Evolutionary conservation across 768 basidiomycete genomes (phyloP), one percentile per base, ranked within the genome.

Genomic region (Galerina sulciceps): DNA sequence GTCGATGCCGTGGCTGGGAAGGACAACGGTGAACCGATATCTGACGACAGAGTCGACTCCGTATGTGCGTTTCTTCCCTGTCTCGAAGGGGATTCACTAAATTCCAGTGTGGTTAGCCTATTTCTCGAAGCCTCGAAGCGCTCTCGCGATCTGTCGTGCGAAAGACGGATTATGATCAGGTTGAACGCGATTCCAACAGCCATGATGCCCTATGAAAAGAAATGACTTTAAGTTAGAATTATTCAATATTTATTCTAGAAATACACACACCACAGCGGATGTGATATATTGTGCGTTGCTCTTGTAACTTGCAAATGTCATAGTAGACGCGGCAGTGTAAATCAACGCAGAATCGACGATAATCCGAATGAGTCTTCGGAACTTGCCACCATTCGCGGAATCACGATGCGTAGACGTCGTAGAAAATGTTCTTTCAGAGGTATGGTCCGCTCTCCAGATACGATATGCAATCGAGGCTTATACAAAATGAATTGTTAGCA

Each of bases 271-370:
- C 20, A 53, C 51, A 4, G 58, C 58, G 14, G 58, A 59, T 11
- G 52, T 59, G 13, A 59, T 59, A 38, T 59, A 59, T 23, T 53
- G 36, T 2, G 44, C 51, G 18, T 53, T 53, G 17, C 58, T 59
- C 23, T 59, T 59, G 31, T 59, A 53, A 23, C 44, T 59, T 26
- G 20, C 58, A 35, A 59, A 53, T 5, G 58, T 37, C 38, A 53
- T 59, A 13, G 38, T 37, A 22, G 50, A 53, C 4, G 52, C 18
- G 2, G 35, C 43, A 15, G 58, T 59, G 34, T 59, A 59, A 10
- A 59, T 59, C 14, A 59, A 47, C 31, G 51, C 58, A 5, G 58
- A 59, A 14, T 59, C 44, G 13, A 59, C 37, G 15, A 59, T 53
- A 15, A 53, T 59, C n/a, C 53, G 51, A 17, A 52, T 51, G 18